Evolutionary conservation across 2,329 filamentous ascomycete genomes (phyloP).

Genomic region (Helminthosporium solani): DNA sequence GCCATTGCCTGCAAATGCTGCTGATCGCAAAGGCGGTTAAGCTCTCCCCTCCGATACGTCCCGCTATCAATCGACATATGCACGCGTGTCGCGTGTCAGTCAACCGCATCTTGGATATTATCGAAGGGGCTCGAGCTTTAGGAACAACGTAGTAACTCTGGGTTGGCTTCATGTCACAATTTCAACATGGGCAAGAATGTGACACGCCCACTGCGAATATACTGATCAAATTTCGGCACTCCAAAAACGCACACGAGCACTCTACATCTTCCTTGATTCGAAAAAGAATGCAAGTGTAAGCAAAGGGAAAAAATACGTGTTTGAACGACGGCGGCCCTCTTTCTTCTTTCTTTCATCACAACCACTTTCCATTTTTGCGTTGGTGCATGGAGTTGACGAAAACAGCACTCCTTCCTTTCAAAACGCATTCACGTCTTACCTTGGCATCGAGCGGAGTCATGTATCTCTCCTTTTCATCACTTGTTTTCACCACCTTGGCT

Average conservation of each 20-base stretch:
- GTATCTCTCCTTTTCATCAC: conserved; percentile 1
- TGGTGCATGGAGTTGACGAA: conserved; percentile 1
- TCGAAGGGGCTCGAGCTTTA: background rate
- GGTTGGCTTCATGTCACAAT: background rate
- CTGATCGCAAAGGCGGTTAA: conserved; percentile 50
- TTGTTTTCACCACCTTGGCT: background rate
- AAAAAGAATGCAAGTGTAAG: background rate
- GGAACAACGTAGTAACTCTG: background rate
- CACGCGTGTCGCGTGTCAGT: background rate
- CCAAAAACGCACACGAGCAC: background rate
- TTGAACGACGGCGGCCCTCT: background rate
- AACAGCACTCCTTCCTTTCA: background rate
- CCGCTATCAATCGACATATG: background rate
- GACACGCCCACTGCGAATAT: background rate
- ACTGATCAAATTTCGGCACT: background rate
- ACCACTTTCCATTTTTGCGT: background rate
- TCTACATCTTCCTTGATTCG: background rate
- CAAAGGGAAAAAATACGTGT: background rate
- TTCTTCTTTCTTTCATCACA: background rate
- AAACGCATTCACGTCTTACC: conserved; percentile 1
- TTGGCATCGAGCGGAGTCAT: conserved; percentile 2
- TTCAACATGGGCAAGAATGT: background rate
- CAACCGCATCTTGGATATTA: background rate
- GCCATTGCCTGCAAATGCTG: conserved; percentile 45
- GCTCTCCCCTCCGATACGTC: background rate